These are phyloP conservation scores for Paramecium primaurelia DNA, from an alignment of 73 alveolate genomes.

Conservation along the genomic window DNA sequence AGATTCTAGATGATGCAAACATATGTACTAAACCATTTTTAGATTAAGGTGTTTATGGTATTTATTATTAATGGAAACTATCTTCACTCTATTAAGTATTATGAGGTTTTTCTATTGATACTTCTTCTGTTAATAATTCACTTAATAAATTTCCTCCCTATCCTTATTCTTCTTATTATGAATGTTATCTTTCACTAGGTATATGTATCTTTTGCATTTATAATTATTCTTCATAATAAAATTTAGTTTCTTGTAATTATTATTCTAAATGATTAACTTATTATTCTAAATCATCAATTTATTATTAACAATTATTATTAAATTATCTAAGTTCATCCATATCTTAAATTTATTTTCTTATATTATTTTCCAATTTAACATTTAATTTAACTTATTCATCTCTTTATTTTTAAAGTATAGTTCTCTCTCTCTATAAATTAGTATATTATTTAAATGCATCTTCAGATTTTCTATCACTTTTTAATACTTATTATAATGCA, in stretches of 20 bases:
- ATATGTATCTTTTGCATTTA: neutral
- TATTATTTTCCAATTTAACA: neutral
- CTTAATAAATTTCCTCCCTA: conserved; percentile 41
- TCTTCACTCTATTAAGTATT: neutral
- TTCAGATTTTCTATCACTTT: conserved; percentile 19
- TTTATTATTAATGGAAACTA: neutral
- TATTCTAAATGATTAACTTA: neutral
- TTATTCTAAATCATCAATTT: conserved; percentile 21
- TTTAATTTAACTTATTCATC: conserved; percentile 16
- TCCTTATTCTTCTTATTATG: conserved; percentile 1
- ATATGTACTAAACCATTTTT: neutral
- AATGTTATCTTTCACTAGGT: neutral
- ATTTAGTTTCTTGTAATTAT: neutral
- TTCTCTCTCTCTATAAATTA: neutral
- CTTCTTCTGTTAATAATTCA: conserved; percentile 9
- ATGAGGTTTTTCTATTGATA: neutral
- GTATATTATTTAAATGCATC: neutral
- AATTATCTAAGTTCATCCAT: neutral
- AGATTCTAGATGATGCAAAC: conserved; percentile 11
- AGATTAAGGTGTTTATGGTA: neutral
- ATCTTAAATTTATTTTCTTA: neutral
- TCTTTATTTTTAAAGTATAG: neutral
- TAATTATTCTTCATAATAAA: conserved; percentile 15
- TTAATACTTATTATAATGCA: conserved; percentile 27
- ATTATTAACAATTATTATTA: neutral